A percentile compares a stretch with the other conserved stretches of the same genome.
These are phyloP conservation scores for Favolaschia claudopus DNA, from an alignment of 768 basidiomycete genomes.

Conservation along the genomic window DNA sequence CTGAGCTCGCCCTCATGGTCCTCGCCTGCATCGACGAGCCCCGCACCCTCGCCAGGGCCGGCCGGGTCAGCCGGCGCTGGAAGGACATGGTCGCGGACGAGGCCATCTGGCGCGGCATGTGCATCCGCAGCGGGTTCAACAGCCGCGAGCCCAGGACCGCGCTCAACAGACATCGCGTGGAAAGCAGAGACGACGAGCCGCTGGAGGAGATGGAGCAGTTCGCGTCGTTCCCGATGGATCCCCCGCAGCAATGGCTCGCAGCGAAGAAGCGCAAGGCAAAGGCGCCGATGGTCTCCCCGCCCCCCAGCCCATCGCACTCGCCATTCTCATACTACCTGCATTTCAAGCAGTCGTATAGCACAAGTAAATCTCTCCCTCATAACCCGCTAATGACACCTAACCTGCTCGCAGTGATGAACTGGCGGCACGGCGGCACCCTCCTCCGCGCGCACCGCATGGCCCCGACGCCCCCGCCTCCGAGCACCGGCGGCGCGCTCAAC, in stretches of 20 bases:
- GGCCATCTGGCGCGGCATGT: conserved; percentile 82
- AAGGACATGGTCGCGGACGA: conserved; percentile 74
- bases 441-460: conserved; percentile 68
- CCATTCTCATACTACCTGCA: conserved; percentile 69
- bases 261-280: conserved; percentile 32
- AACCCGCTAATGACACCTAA: no score
- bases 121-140: conserved; percentile 59
- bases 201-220: conserved; percentile 43
- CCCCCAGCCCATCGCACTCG: conserved; percentile 2
- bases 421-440: conserved; percentile 77
- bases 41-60: conserved; percentile 70
- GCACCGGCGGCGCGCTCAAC: conserved; percentile 46
- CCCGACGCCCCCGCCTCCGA: conserved; percentile 30
- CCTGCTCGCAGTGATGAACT: conserved; percentile 77
- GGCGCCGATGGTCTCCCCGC: neutral
- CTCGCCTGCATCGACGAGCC: conserved; percentile 82
- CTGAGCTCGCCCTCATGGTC: conserved; percentile 79
- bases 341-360: conserved; percentile 77
- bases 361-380: conserved; percentile 68
- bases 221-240: conserved; percentile 47
- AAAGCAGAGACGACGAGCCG: conserved; percentile 42
- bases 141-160: conserved; percentile 31
- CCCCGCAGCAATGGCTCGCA: conserved; percentile 47
- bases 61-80: conserved; percentile 80
- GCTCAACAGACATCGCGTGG: neutral